Evolutionary conservation across 306 rosid species (phyloP), one percentile per base, ranked within the genome.

Genomic region (Psophocarpus tetragonolobus): DNA sequence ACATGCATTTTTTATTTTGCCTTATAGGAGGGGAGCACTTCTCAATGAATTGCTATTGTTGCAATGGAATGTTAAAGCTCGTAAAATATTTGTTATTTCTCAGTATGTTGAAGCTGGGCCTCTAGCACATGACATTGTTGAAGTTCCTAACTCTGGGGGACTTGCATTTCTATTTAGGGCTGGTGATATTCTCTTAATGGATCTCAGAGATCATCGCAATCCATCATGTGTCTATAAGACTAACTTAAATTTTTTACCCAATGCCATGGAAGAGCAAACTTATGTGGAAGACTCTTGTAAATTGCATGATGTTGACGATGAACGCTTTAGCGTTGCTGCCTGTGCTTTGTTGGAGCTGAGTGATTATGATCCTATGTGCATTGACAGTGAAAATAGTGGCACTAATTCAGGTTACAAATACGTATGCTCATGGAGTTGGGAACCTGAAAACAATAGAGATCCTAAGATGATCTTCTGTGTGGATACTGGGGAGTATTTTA

Each of bases 341-440:
- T 88, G 93, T 84, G 97, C 98, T 77, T 87, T 92, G 85, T 83
- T 94, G 73, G 92, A 89, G 88, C 85, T 94, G 72, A 81, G 96
- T 35, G 97, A 92, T 83, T 87, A 73, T 79, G 98, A 90, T 87
- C 98, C 98, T 68, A 94, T 94, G 98, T 90, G 95, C 80, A 87
- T 94, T 75, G 98, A 94, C 83, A 77, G 90, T 81, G 97, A 90
- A 36, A 84, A 68, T 74, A 83, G 83, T 65, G 68, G 81, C 74
- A 53, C 85, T 45, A 87, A 67, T 89, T 77, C 92, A 18, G 77
- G 85, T 80, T 73, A 50, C 82, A 92, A 89, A 81, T 88, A 78
- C 38, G 84, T 87, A 35, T 94, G 97, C 81, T 90, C 98, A 6
- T 92, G 97, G 97, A 88, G 95, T 86, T 94, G 98, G 98, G 97